Evolutionary conservation across 371 early-diverging fungal species (phyloP), one percentile per base, ranked within the genome.

Genomic region (Lichtheimia hyalospora): DNA sequence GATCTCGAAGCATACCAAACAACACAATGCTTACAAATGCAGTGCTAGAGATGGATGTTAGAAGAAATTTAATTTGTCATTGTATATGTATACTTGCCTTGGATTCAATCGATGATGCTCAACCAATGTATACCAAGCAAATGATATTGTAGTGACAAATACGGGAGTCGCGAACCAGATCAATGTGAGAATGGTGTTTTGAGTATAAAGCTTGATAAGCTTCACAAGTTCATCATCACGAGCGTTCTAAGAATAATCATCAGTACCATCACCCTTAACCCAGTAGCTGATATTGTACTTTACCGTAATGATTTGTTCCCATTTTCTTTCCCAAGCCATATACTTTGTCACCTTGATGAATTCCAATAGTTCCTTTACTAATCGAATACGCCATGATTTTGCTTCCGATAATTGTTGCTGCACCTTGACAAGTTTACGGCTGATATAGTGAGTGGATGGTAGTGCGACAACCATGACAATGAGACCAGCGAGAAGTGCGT

Each of bases 281-380:
- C 2, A 15, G 7, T 52, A 4, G 13, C 6, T n/a, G 20, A 14
- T 18, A 20, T 5, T 3, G 13, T 54, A 15, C 44, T 44, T 70
- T 74, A 72, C 81, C 42, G 73, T 60, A 18, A 86, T 70, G 8
- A 79, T 75, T 54, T 80, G 71, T 50, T 85, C 81, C 78, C 91
- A 91, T 62, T 84, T 79, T 49, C 82, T 67, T 65, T 92, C 89
- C 83, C 91, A 90, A 6, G 90, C 91, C 63, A 91, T 84, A 58
- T 88, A 79, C 66, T 92, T 92, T 52, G 90, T 84, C 5, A 88
- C 81, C 21, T 83, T 82, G 44, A 92, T 90, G 16, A 86, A 91
- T 58, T 86, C 80, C 60, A 89, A 70, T 28, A 90, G 68, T 46
- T 89, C 90, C 10, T 82, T 82, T 52, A 89, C 57, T 57, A 87